Evolutionary conservation across 768 basidiomycete species (phyloP).

Genomic region (Kwoniella mangroviensis): DNA sequence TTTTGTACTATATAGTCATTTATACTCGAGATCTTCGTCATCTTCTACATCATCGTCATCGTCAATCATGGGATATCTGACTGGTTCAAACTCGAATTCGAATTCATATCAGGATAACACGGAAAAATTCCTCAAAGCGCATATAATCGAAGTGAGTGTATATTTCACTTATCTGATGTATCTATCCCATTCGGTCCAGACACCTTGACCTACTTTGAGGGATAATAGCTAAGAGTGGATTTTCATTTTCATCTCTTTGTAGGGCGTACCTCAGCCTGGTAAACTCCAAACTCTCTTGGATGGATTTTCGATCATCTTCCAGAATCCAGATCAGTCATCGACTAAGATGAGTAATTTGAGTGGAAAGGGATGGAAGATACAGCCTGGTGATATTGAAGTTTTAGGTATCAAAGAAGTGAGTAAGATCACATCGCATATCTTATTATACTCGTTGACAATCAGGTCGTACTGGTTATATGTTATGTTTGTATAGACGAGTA

Average conservation of each 20-base stretch:
- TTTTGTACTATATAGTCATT: slow-evolving; percentile 1
- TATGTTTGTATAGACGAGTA: slow-evolving; percentile 11
- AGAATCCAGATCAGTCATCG: slow-evolving; percentile 17
- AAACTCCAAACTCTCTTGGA: slow-evolving; percentile 36
- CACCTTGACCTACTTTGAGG: too few species aligned
- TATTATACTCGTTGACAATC: not conserved
- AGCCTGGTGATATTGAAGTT: slow-evolving; percentile 50
- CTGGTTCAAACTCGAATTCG: not conserved
- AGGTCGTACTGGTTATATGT: not conserved
- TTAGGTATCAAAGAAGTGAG: slow-evolving; percentile 47
- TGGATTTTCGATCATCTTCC: slow-evolving; percentile 26
- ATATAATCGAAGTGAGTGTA: slow-evolving; percentile 75
- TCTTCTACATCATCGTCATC: not conserved
- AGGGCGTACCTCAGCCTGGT: not conserved
- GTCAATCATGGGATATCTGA: not conserved
- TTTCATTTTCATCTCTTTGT: not conserved
- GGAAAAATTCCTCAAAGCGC: slow-evolving; percentile 77
- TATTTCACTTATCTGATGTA: not conserved
- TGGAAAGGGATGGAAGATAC: slow-evolving; percentile 38
- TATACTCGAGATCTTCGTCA: slow-evolving; percentile 15
- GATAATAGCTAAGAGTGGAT: not conserved
- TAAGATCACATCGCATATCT: not conserved
- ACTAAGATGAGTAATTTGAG: slow-evolving; percentile 3
- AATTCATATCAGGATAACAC: slow-evolving; percentile 62
- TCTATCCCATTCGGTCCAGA: too few species aligned